phyloP scores from a whole-genome alignment of 2,329 filamentous ascomycete genomes.

The Eurotiales sp. region DNA sequence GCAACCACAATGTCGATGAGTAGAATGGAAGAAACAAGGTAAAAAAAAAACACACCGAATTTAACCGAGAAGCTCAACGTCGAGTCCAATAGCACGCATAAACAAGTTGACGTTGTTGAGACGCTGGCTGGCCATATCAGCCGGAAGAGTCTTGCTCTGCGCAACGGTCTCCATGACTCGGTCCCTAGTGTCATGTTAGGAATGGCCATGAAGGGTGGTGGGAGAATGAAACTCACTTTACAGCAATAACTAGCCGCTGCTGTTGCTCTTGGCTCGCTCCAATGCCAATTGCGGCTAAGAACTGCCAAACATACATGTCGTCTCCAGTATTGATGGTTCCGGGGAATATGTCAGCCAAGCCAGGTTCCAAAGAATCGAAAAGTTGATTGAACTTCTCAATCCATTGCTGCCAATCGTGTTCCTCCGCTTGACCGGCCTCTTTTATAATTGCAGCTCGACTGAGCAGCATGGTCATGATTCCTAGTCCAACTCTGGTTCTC shows the following conservation, averaged over 20 bases:
- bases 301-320: slow-evolving; percentile 97
- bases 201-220: not conserved
- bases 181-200: slow-evolving; percentile 49
- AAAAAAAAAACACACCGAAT: not conserved
- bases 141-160: slow-evolving; percentile 82
- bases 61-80: slow-evolving; percentile 70
- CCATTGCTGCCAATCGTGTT: slow-evolving; percentile 79
- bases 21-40: not conserved
- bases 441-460: slow-evolving; percentile 92
- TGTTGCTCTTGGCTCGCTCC: slow-evolving; percentile 92
- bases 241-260: slow-evolving; percentile 85
- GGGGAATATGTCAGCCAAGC: slow-evolving; percentile 82
- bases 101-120: slow-evolving; percentile 94
- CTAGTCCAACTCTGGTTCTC: slow-evolving; percentile 81
- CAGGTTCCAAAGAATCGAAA: slow-evolving; percentile 82
- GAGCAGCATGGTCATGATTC: slow-evolving; percentile 87
- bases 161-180: slow-evolving; percentile 93
- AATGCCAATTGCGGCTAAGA: slow-evolving; percentile 90
- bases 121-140: slow-evolving; percentile 77
- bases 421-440: slow-evolving; percentile 66
- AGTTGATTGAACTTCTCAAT: slow-evolving; percentile 76
- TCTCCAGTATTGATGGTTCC: slow-evolving; percentile 85
- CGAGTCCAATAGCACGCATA: slow-evolving; percentile 97
- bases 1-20: not conserved
- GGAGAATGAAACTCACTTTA: slow-evolving; percentile 58